Conservation (phyloP, 2,329 filamentous ascomycete genomes). For the Elsinoe batatas region DNA sequence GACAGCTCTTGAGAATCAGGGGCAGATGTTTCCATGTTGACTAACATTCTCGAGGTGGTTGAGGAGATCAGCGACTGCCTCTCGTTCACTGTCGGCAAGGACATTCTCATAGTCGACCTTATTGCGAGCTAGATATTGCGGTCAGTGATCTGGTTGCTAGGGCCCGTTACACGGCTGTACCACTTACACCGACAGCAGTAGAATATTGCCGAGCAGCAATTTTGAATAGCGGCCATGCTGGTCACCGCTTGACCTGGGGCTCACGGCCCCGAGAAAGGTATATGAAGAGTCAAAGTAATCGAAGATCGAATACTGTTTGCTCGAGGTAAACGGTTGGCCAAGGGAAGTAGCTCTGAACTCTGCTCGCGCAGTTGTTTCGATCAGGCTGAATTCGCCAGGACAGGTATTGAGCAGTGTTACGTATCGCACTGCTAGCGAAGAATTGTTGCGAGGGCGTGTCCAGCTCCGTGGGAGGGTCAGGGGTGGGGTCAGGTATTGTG, state of each 20-base stretch:
- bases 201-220: slow-evolving; percentile 25
- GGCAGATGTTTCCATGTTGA: slow-evolving; percentile 19
- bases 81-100: slow-evolving; percentile 88
- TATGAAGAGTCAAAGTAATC: background rate
- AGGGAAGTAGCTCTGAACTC: slow-evolving; percentile 7
- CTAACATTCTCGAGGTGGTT: slow-evolving; percentile 93
- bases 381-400: background rate
- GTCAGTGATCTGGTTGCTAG: slow-evolving; percentile 19
- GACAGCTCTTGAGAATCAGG: slow-evolving; percentile 23
- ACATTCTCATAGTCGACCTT: slow-evolving; percentile 36
- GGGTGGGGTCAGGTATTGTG: background rate
- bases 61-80: slow-evolving; percentile 89
- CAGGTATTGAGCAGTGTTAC: background rate
- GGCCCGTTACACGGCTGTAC: background rate
- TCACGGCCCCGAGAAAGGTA: slow-evolving; percentile 11
- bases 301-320: slow-evolving; percentile 4
- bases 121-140: slow-evolving; percentile 29
- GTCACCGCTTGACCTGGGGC: slow-evolving; percentile 12
- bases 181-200: slow-evolving; percentile 26
- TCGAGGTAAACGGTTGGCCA: slow-evolving; percentile 9
- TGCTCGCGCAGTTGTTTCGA: background rate
- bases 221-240: slow-evolving; percentile 22
- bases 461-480: background rate
- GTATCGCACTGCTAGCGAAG: background rate
- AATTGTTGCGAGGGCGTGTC: background rate